Conservation (phyloP, 202 grass and related monocot species). For the Schoenoplectus tabernaemontani region DNA sequence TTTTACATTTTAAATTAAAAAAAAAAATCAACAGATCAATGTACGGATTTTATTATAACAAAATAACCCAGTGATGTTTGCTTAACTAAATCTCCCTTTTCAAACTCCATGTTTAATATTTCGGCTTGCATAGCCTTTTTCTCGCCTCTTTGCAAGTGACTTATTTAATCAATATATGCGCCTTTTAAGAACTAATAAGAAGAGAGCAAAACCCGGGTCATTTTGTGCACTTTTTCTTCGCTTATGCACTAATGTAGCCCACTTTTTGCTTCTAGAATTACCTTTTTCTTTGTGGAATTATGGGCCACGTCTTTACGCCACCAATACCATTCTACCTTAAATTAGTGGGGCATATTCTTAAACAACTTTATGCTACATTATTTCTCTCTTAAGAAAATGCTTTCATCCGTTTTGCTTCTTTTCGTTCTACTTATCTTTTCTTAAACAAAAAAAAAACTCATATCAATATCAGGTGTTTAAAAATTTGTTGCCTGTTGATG, state of each 20-base stretch:
- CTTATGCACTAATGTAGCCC: neutral
- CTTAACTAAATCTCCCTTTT: neutral
- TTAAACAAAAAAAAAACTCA: neutral
- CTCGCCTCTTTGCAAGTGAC: neutral
- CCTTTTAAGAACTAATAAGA: neutral
- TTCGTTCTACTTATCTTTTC: neutral
- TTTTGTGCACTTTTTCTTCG: neutral
- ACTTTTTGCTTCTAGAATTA: neutral
- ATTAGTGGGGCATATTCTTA: neutral
- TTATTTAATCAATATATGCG: neutral
- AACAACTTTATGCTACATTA: neutral
- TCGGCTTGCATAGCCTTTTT: neutral
- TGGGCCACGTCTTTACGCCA: neutral
- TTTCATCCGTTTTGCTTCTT: neutral
- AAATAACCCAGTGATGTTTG: neutral
- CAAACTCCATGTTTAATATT: neutral
- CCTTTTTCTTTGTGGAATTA: neutral
- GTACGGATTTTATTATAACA: neutral
- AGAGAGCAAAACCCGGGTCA: neutral
- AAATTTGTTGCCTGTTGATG: neutral
- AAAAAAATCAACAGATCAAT: neutral
- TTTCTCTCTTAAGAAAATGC: neutral
- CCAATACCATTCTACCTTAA: neutral
- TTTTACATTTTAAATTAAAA: neutral
- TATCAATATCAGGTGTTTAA: neutral